Evolutionary conservation across 2,329 filamentous ascomycete species (phyloP), one percentile per base, ranked within the genome.

Genomic region (Diplodia corticola): DNA sequence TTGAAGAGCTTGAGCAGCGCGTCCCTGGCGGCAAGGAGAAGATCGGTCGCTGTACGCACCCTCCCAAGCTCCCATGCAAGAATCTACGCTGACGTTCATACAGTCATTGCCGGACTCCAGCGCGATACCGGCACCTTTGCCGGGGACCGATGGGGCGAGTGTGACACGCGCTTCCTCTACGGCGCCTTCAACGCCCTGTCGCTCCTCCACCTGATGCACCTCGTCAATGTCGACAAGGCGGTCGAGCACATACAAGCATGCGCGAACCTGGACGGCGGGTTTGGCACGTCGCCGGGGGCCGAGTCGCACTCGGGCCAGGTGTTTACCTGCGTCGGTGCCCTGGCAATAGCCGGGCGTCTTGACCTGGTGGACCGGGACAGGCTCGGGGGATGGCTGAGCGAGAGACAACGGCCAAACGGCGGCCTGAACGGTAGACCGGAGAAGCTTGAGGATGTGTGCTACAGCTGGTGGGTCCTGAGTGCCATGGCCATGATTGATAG

Each of bases 381-480:
- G 71, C 82, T 98, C 4, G 93, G 89, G 20, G 87, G 88, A 57
- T 99, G 95, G 95, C 83, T 99, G 64, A 96, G 93, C 77, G 95
- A 99, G 79, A 86, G 95, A 69, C 95, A 99, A 77, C 83, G 96
- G 30, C 86, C 91, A 10, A 89, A 89, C 55, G 95, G 95, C 33
- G 95, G 95, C 0, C 81, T 99, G 60, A 99, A 99, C 76, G 95
- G 95, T 2, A 86, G 95, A 57, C 95, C 95, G 0, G 95, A 98
- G 80, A 99, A 99, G 82, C 81, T 91, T 69, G 94, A 97, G 76
- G 95, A 99, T 77, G 94, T 97, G 15, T 99, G 95, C 81, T 99
- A 99, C 80, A 97, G 92, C 77, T 99, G 95, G 95, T 99, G 95
- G 95, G 95, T 98, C 51, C 82, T 94, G 74, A 94, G 91, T 75